Evolutionary conservation across 768 basidiomycete species (phyloP).

Genomic region (Lepiota venenata): DNA sequence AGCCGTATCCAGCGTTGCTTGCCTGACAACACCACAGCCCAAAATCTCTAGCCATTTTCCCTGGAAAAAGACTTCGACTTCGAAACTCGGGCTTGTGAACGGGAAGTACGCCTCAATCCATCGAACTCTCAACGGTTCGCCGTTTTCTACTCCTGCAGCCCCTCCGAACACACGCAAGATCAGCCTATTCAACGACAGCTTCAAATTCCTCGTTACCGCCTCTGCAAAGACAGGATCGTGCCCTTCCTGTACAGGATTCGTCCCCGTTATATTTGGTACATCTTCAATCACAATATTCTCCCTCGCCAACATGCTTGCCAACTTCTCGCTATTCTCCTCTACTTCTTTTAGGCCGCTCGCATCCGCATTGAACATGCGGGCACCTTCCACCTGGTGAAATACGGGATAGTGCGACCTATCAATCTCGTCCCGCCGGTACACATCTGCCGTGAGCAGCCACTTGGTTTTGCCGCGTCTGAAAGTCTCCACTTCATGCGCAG

Average conservation of each 20-base stretch:
- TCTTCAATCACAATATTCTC: conserved; percentile 89
- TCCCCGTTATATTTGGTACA: conserved; percentile 62
- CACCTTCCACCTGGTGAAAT: conserved; percentile 98
- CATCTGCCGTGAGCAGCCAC: conserved; percentile 95
- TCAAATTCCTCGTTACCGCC: conserved; percentile 80
- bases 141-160: conserved; percentile 41
- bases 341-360: conserved; percentile 56
- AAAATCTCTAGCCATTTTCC: conserved; percentile 98
- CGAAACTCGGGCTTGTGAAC: conserved; percentile 96
- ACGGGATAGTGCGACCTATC: conserved; percentile 96
- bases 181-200: conserved; percentile 84
- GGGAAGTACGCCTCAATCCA: conserved; percentile 99
- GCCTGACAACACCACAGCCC: conserved; percentile 88
- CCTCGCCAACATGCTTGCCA: conserved; percentile 54
- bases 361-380: conserved; percentile 70
- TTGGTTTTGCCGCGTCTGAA: conserved; percentile 72
- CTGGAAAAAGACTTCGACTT: conserved; percentile 95
- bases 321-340: conserved; percentile 64
- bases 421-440: conserved; percentile 97
- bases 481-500: conserved; percentile 95
- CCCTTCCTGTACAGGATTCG: conserved; percentile 77
- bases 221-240: conserved; percentile 76
- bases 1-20: conserved; percentile 83
- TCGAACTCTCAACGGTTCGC: conserved; percentile 79
- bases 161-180: conserved; percentile 80